Evolutionary conservation across 441 rosid species (phyloP).

Genomic region (Euphorbia schlechtendalii): DNA sequence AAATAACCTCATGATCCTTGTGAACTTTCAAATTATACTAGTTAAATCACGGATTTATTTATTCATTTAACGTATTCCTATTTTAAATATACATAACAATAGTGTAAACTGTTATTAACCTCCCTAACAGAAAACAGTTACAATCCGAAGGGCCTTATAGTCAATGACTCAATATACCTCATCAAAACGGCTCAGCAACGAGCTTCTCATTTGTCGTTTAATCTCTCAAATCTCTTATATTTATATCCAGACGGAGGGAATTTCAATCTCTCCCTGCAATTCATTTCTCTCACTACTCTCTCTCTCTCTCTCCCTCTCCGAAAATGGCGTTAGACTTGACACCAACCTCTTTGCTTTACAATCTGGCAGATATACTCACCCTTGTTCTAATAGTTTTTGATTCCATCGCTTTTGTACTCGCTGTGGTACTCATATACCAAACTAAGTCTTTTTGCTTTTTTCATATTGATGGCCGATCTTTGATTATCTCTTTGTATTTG

Average conservation of each 20-base stretch:
- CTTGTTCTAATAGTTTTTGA: slow-evolving; percentile 47
- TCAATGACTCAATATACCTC: background rate
- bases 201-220: background rate
- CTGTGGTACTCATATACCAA: too few species aligned
- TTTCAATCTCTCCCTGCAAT: background rate
- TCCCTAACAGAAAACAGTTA: too few species aligned
- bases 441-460: too few species aligned
- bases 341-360: slow-evolving; percentile 60
- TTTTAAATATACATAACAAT: too few species aligned
- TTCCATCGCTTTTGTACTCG: too few species aligned
- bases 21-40: too few species aligned
- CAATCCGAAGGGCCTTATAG: background rate
- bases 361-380: slow-evolving; percentile 52
- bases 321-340: slow-evolving; percentile 48
- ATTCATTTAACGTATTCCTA: too few species aligned
- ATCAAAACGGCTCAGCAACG: background rate
- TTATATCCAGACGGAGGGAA: background rate
- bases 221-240: background rate
- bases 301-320: background rate
- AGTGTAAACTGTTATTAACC: too few species aligned
- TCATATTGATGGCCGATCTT: background rate
- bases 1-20: too few species aligned
- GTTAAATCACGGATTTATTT: too few species aligned
- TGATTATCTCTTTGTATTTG: slow-evolving; percentile 5
- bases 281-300: background rate